Base-by-base conservation (phyloP, 257 asterid genomes). In the Knoxia roxburghii region DNA sequence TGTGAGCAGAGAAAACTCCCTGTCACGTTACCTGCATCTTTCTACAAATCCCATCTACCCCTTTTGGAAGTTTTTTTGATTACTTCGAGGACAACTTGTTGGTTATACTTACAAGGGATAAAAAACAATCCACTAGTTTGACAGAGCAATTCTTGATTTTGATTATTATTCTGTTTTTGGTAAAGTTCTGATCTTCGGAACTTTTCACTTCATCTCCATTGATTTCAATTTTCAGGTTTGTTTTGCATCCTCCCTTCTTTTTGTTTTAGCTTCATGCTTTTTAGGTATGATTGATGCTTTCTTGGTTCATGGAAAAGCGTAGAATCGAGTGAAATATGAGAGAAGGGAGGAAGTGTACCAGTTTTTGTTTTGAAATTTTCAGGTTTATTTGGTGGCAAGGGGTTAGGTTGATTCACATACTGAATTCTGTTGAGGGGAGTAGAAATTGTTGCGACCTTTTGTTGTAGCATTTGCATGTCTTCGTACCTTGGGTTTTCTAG, bases 21-120 rank as follows among this genome's bases (percentile, higher is more conserved):
- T 62, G 17, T 56, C 61, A 53, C 73, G 62, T 29, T 73, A 51
- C 26, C 49, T 55, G 51, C 67, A 52, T 70, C 61, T 68, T 46
- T 26, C 66, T 23, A 21, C 23, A 49, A 59, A 21, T 33, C n/a
- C 54, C 35, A 45, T 45, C 48, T 52, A 50, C 41, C 33, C 48
- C 13, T 14, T 65, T 18, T 33, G 26, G 30, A 35, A 21, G 32
- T 8, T 43, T 41, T 18, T n/a, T 39, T 21, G 51, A 37, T 45
- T 52, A 15, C 49, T 10, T 33, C 13, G 13, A 54, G 7, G 11
- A 32, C 10, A 45, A 33, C n/a, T n/a, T n/a, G n/a, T n/a, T n/a
- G n/a, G n/a, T n/a, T n/a, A n/a, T n/a, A n/a, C n/a, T n/a, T n/a
- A 2, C 32, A 58, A 18, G 33, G 18, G 14, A 15, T 7, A 6